These are phyloP conservation scores for Phytophthora ramorum DNA, from an alignment of 352 stramenopile species.

Conservation along the genomic window DNA sequence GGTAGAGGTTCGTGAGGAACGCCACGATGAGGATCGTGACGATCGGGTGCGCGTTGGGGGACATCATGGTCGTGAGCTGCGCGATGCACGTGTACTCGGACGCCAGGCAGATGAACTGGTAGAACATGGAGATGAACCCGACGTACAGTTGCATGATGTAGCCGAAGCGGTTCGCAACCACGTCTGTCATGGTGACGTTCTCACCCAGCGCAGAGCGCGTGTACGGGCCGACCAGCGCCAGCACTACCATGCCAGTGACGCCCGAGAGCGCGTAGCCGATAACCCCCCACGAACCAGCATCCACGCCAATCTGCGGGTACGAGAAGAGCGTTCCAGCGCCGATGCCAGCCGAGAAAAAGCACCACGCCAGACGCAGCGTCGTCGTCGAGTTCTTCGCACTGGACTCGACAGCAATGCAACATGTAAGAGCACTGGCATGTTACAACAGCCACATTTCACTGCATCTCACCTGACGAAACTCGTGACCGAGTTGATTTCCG, in stretches of 20 bases:
- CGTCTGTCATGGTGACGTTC: conserved; percentile 72
- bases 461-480: conserved; percentile 69
- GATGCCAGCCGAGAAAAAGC: conserved; percentile 74
- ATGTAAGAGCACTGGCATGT: conserved; percentile 1
- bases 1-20: conserved; percentile 73
- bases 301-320: conserved; percentile 71
- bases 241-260: conserved; percentile 51
- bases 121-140: conserved; percentile 63
- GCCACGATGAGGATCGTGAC: conserved; percentile 65
- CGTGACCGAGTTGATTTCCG: conserved; percentile 60
- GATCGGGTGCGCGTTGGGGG: conserved; percentile 46
- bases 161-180: conserved; percentile 62
- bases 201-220: conserved; percentile 56
- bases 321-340: conserved; percentile 76
- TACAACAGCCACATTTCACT: background rate
- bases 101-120: conserved; percentile 79
- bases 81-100: conserved; percentile 72
- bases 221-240: conserved; percentile 57
- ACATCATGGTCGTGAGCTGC: conserved; percentile 48
- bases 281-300: conserved; percentile 69
- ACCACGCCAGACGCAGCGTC: conserved; percentile 60
- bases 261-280: conserved; percentile 74
- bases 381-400: conserved; percentile 69
- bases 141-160: conserved; percentile 67
- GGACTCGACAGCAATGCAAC: background rate